Evolutionary conservation across 169 alveolate species (phyloP).

Genomic region (Cryptosporidium meleagridis): DNA sequence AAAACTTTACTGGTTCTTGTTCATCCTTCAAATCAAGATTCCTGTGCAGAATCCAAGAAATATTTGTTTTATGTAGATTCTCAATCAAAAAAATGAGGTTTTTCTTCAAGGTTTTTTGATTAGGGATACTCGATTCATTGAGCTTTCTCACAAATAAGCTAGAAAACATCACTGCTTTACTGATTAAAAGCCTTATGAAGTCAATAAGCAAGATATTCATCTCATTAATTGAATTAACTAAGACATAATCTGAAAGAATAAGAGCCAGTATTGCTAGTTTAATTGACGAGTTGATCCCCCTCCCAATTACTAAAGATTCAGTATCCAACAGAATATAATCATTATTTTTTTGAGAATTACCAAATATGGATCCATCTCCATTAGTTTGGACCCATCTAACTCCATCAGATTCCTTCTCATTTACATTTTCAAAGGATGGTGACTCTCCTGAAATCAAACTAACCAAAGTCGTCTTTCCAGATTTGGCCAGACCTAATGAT

Average conservation of each 20-base stretch:
- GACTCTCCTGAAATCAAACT: slow-evolving; percentile 65
- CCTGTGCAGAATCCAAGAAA: slow-evolving; percentile 37
- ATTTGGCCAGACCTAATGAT: slow-evolving; percentile 82
- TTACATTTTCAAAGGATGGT: not conserved
- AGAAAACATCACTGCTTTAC: slow-evolving; percentile 20
- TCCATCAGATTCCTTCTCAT: slow-evolving; percentile 9
- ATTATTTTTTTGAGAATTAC: not conserved
- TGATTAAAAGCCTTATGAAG: slow-evolving; percentile 10
- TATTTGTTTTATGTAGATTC: slow-evolving; percentile 10
- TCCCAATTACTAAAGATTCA: slow-evolving; percentile 24
- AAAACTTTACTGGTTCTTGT: not conserved
- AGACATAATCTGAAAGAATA: slow-evolving; percentile 28
- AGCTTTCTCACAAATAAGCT: slow-evolving; percentile 26
- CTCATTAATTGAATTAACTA: slow-evolving; percentile 15
- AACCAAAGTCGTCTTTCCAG: slow-evolving; percentile 83
- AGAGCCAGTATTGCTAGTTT: slow-evolving; percentile 14
- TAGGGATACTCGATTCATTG: not conserved
- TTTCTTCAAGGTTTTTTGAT: not conserved
- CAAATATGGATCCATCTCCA: not conserved
- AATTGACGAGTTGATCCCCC: slow-evolving; percentile 30
- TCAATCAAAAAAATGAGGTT: slow-evolving; percentile 20
- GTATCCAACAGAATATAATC: slow-evolving; percentile 21
- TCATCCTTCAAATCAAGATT: not conserved
- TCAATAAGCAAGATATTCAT: slow-evolving; percentile 16
- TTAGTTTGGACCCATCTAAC: slow-evolving; percentile 10